Evolutionary conservation across 1,284 basidiomycete species (phyloP), one percentile per base, ranked within the genome.

Genomic region (Retiboletus fuscus): DNA sequence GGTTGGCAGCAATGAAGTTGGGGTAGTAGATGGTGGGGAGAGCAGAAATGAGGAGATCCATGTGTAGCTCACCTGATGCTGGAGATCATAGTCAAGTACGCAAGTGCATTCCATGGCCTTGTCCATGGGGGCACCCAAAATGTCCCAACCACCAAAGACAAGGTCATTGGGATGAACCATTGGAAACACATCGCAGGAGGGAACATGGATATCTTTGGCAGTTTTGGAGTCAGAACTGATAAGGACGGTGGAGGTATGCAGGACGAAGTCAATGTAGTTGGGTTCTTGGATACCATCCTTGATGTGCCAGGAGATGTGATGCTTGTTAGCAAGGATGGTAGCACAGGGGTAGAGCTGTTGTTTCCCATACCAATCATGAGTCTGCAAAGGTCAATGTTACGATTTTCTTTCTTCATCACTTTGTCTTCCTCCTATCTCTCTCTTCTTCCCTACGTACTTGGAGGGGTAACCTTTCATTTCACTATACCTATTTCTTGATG

Each of bases 121-220:
- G 84, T 98, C 96, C 86, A 99, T 89, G 67, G 91, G 84, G 60
- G 92, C 69, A 68, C 92, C 90, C 64, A 96, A 98, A 80, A 99
- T 99, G 82, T 99, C 97, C 98, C 97, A 99, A 46, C 97, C 98
- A 70, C 96, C 95, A 76, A 99, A 90, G 75, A 99, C 96, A 80
- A 99, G 92, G 85, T 99, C 98, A 83, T 98, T 97, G 75, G 97
- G 97, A 87, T 99, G 97, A 69, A 98, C 96, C 95, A 98, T 98
- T 71, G 97, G 97, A 64, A 99, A 89, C 76, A 99, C 92, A 80
- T 98, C 96, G 58, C 92, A 95, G 83, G 99, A 88, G 61, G 97
- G 97, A 74, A 98, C 93, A 82, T 97, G 90, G 75, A 99, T 91
- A 80, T 99, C 97, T 86, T 96, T 96, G 80, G 94, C 95, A 3